phyloP scores from a whole-genome alignment of 2,329 filamentous ascomycete species.

The Drechslerella dactyloides region DNA sequence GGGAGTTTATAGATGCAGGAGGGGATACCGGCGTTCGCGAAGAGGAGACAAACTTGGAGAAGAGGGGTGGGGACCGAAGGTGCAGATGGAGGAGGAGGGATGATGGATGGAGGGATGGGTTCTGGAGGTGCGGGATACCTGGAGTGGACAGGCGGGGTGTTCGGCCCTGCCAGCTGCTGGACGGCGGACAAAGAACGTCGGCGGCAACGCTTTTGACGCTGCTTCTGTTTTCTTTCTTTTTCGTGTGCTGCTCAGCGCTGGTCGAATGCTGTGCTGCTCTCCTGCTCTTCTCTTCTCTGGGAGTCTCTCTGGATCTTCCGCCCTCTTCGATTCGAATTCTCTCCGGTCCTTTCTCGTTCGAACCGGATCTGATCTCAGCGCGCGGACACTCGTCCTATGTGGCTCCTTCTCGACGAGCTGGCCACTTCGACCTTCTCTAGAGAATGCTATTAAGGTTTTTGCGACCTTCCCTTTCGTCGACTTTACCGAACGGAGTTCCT shows the following conservation, averaged over 20 bases:
- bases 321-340: not conserved
- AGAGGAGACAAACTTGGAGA: constrained; percentile 23
- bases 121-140: constrained; percentile 33
- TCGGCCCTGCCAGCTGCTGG: not conserved
- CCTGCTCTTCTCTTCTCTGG: constrained; percentile 6
- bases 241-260: not conserved
- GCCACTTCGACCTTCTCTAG: constrained; percentile 47
- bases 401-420: constrained; percentile 40
- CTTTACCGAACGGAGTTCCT: constrained; percentile 51
- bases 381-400: constrained; percentile 30
- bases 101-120: constrained; percentile 32
- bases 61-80: constrained; percentile 35
- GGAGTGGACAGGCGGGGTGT: constrained; percentile 30
- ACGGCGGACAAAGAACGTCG: constrained; percentile 6
- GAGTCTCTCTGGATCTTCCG: not conserved
- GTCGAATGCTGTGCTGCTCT: not conserved
- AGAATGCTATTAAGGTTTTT: constrained; percentile 49
- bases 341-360: constrained; percentile 2
- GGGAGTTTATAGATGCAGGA: not conserved
- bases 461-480: constrained; percentile 50
- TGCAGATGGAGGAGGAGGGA: constrained; percentile 34
- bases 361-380: not conserved
- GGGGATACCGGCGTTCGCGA: not conserved
- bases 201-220: constrained; percentile 5
- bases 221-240: constrained; percentile 14